Evolutionary conservation across 2,329 filamentous ascomycete genomes (phyloP).

Genomic region (Botrytis tulipae): DNA sequence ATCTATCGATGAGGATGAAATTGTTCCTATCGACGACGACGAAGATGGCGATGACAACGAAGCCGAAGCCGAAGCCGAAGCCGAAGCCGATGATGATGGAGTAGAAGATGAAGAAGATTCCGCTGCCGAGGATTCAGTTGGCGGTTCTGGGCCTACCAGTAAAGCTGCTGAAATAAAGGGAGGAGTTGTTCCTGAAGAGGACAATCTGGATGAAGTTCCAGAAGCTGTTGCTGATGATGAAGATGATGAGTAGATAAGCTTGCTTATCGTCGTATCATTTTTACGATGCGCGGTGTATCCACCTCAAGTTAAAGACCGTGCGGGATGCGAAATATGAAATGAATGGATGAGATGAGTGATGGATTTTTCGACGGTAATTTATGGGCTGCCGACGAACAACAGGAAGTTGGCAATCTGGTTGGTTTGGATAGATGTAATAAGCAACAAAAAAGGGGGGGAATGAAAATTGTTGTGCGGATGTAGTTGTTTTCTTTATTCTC

Average conservation of each 20-base stretch:
- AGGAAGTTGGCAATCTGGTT: constrained; percentile 6
- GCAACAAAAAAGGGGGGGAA: background rate
- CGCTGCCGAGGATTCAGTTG: constrained; percentile 22
- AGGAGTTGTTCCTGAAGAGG: constrained; percentile 16
- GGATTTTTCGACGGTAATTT: background rate
- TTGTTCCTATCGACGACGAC: background rate
- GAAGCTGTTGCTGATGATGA: constrained; percentile 22
- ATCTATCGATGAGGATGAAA: constrained; percentile 1
- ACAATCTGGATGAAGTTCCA: constrained; percentile 24
- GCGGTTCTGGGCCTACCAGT: constrained; percentile 21
- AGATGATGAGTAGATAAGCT: constrained; percentile 24
- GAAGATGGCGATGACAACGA: constrained; percentile 9
- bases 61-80: constrained; percentile 2
- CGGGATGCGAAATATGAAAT: constrained; percentile 4
- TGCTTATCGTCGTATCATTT: background rate
- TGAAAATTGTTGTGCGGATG: background rate
- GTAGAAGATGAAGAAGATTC: constrained; percentile 24
- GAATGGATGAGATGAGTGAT: constrained; percentile 3
- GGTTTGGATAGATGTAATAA: background rate
- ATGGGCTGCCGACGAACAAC: background rate
- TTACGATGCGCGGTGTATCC: constrained; percentile 1
- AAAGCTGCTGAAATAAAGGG: constrained; percentile 22
- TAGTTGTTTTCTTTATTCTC: background rate
- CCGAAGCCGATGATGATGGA: background rate
- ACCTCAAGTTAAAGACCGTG: background rate